Evolutionary conservation across 768 basidiomycete genomes (phyloP).

Genomic region (Daedaleopsis nitida): DNA sequence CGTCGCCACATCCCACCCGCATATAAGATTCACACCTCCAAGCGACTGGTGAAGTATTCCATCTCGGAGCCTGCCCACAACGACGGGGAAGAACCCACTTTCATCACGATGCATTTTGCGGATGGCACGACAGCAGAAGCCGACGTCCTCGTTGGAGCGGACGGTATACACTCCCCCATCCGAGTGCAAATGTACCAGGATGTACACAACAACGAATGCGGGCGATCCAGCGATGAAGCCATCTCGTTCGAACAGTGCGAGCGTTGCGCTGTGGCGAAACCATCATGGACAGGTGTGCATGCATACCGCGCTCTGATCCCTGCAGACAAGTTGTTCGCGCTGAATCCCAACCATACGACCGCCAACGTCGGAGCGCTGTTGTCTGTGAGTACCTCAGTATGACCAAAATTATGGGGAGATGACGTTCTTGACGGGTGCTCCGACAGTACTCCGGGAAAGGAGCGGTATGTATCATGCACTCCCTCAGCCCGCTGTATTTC

Average conservation of each 20-base stretch:
- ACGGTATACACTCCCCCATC: constrained; percentile 23
- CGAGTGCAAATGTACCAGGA: constrained; percentile 16
- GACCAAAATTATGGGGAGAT: neutral
- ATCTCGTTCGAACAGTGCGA: neutral
- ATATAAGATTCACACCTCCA: constrained; percentile 19
- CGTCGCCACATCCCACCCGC: constrained; percentile 18
- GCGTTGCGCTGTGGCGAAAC: constrained; percentile 11
- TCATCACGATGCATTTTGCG: constrained; percentile 9
- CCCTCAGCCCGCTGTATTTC: neutral
- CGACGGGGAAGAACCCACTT: neutral
- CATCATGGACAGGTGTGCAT: constrained; percentile 22
- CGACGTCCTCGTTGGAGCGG: constrained; percentile 26
- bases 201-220: neutral
- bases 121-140: constrained; percentile 20
- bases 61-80: neutral
- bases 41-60: constrained; percentile 21
- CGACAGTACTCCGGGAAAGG: constrained; percentile 10
- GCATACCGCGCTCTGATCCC: constrained; percentile 27
- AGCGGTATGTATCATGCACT: neutral
- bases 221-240: no score
- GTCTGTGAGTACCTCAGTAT: neutral
- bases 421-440: neutral
- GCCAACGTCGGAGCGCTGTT: constrained; percentile 7
- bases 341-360: constrained; percentile 8
- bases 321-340: constrained; percentile 10